Conservation (phyloP, 768 basidiomycete species). For the Tylopilus felleus region DNA sequence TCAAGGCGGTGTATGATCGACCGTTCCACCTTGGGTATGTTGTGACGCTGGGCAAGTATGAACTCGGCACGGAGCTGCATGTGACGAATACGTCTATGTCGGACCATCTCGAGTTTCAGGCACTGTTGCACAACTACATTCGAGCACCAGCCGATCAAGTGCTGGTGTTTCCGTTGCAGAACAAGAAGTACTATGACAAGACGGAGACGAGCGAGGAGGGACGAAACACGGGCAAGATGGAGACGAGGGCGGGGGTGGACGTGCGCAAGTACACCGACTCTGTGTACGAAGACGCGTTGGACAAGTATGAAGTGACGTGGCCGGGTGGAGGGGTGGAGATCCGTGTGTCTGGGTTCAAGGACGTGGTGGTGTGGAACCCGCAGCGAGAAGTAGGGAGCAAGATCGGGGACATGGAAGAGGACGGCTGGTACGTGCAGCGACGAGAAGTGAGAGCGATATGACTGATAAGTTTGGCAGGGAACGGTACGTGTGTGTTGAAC, state of each 20-base stretch:
- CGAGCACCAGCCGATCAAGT: conserved; percentile 57
- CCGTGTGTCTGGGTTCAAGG: conserved; percentile 54
- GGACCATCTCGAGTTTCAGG: conserved; percentile 77
- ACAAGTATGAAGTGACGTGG: conserved; percentile 59
- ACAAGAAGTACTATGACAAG: conserved; percentile 77
- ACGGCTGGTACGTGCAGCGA: conserved; percentile 61
- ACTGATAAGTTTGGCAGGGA: conserved; percentile 47
- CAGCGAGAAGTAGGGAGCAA: conserved; percentile 61
- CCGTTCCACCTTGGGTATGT: conserved; percentile 76
- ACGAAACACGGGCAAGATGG: conserved; percentile 48
- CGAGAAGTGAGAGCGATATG: too few relatives aligned
- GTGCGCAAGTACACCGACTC: conserved; percentile 68
- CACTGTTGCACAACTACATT: conserved; percentile 90
- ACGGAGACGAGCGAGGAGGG: conserved; percentile 55
- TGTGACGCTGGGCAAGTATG: conserved; percentile 70
- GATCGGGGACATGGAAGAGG: conserved; percentile 86
- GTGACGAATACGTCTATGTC: conserved; percentile 66
- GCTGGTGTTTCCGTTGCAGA: conserved; percentile 61
- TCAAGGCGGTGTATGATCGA: conserved; percentile 55
- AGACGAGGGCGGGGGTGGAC: conserved; percentile 61
- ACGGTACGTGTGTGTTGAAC: conserved; percentile 86
- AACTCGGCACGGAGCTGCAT: conserved; percentile 76
- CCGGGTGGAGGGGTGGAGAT: conserved; percentile 53
- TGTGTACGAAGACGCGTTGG: conserved; percentile 66
- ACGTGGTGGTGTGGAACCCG: conserved; percentile 97